Conservation (phyloP, 805 yeast genomes). For the Pichia exigua region DNA sequence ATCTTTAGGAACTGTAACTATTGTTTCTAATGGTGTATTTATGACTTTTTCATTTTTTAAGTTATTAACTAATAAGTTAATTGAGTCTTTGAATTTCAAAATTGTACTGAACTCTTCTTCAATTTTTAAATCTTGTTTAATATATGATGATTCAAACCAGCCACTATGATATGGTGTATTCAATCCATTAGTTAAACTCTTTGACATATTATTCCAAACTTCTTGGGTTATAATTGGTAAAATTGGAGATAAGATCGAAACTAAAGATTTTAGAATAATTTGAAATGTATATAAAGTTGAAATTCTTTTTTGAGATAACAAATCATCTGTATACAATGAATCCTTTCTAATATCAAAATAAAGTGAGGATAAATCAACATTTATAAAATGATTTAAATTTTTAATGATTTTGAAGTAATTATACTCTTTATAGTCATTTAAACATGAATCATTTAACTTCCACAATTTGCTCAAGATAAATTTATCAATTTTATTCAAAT, state of each 20-base stretch:
- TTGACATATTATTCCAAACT: slow-evolving; percentile 61
- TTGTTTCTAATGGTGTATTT: slow-evolving; percentile 54
- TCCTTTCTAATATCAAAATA: slow-evolving; percentile 88
- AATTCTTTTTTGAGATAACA: slow-evolving; percentile 41
- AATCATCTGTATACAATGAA: slow-evolving; percentile 63
- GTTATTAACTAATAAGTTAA: slow-evolving; percentile 45
- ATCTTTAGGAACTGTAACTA: slow-evolving; percentile 30
- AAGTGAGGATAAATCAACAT: slow-evolving; percentile 65
- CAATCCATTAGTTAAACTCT: slow-evolving; percentile 15
- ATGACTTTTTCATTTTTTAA: slow-evolving; percentile 42
- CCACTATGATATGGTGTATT: slow-evolving; percentile 43
- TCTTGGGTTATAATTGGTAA: slow-evolving; percentile 83
- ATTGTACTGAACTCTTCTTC: slow-evolving; percentile 39
- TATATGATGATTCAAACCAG: slow-evolving; percentile 25
- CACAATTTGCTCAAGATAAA: slow-evolving; percentile 51
- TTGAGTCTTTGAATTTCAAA: slow-evolving; percentile 39
- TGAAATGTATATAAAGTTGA: slow-evolving; percentile 58
- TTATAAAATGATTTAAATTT: slow-evolving; percentile 62
- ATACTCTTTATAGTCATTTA: slow-evolving; percentile 42
- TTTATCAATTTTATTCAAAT: slow-evolving; percentile 46
- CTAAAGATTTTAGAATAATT: slow-evolving; percentile 51
- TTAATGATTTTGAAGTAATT: slow-evolving; percentile 68
- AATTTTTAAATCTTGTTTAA: slow-evolving; percentile 24
- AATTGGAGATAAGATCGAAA: slow-evolving; percentile 70
- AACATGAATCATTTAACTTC: slow-evolving; percentile 35